Evolutionary conservation across 2,329 filamentous ascomycete species (phyloP).

Genomic region (Fusarium cicatricum): DNA sequence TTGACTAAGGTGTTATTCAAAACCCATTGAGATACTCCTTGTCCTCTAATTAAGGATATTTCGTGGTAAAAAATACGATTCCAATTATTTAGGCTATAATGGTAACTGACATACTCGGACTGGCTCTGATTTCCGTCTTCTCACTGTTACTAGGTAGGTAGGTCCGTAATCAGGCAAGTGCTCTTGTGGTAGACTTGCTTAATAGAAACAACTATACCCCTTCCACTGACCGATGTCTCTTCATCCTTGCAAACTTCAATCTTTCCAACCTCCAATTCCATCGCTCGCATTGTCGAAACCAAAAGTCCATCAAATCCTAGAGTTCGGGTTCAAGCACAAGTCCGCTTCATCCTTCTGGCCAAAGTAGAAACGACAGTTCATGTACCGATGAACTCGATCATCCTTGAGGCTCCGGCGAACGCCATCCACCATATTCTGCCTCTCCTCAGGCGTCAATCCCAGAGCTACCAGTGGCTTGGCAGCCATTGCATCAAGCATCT

Average conservation of each 20-base stretch:
- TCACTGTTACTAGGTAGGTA: no score
- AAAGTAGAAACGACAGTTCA: conserved; percentile 54
- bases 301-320: not conserved
- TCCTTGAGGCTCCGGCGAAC: conserved; percentile 48
- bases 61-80: no score
- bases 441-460: conserved; percentile 47
- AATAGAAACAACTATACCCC: no score
- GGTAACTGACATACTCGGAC: no score
- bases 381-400: conserved; percentile 51
- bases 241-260: not conserved
- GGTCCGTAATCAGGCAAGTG: no score
- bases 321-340: not conserved
- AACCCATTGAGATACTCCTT: no score
- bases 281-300: not conserved
- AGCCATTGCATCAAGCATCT: conserved; percentile 53
- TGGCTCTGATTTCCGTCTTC: no score
- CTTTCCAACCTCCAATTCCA: not conserved
- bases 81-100: no score
- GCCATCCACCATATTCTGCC: conserved; percentile 44
- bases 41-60: no score
- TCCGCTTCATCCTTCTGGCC: conserved; percentile 50
- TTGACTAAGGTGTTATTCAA: no score
- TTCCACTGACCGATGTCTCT: not conserved
- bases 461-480: conserved; percentile 52
- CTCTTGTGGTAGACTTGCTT: no score